phyloP scores from a whole-genome alignment of 2,329 filamentous ascomycete species.

The Dendrostoma leiphaemia region DNA sequence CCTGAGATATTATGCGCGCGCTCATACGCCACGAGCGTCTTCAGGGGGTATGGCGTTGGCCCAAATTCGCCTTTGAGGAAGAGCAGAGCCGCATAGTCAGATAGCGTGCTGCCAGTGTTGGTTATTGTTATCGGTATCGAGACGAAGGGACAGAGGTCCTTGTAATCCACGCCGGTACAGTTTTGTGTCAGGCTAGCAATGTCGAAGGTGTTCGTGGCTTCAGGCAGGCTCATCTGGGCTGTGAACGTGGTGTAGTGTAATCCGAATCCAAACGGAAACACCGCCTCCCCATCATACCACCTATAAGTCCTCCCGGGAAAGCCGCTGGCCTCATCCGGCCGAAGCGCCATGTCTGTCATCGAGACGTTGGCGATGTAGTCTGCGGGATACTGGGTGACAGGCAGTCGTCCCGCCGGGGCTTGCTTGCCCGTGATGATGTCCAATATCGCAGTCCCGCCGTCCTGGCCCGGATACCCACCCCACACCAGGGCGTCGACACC shows the following conservation, averaged over 20 bases:
- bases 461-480: conserved; percentile 60
- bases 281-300: conserved; percentile 51
- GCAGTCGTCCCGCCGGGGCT: conserved; percentile 52
- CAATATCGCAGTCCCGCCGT: conserved; percentile 54
- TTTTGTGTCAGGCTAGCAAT: conserved; percentile 35
- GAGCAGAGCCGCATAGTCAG: conserved; percentile 51
- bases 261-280: conserved; percentile 54
- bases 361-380: conserved; percentile 47
- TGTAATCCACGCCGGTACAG: conserved; percentile 34
- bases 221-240: conserved; percentile 23
- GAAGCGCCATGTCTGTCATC: conserved; percentile 55
- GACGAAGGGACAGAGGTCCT: conserved; percentile 41
- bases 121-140: conserved; percentile 40
- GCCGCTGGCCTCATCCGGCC: conserved; percentile 32
- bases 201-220: conserved; percentile 21
- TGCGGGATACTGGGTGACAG: conserved; percentile 55
- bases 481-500: conserved; percentile 53
- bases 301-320: conserved; percentile 55
- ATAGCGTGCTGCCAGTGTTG: conserved; percentile 44
- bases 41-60: conserved; percentile 49
- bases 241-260: conserved; percentile 58
- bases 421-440: conserved; percentile 50
- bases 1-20: conserved; percentile 39
- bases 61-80: conserved; percentile 47
- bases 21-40: conserved; percentile 49